Base-by-base conservation (phyloP, 1,284 basidiomycete species). In the Tremellales sp. region DNA sequence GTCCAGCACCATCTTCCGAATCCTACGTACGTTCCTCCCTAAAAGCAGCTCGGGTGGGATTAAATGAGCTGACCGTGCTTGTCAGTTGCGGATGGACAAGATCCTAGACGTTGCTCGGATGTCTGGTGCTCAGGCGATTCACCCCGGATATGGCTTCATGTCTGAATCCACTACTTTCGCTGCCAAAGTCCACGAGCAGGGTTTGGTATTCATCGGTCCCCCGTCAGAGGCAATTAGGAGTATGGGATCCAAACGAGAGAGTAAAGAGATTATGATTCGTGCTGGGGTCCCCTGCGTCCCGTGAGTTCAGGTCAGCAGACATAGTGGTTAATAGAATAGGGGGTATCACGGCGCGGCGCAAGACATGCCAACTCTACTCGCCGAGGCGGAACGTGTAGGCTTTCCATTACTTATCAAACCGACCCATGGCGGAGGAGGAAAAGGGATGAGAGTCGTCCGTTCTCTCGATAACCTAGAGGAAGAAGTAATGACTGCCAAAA, bases 211-310 rank as follows among this genome's bases (percentile, higher is more conserved):
- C 75, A 72, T 86, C 10, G 85, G 85, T 0, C 85, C 86, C 0
- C 75, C 72, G 2, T 74, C 81, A 0, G 75, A 80, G n/a, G 73
- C 79, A 7, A 84, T 87, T 40, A 63, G 73, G 4, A 67, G 67
- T 24, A 84, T 85, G 81, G 84, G 84, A 0, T 67, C 80, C n/a
- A 87, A 86, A 72, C 81, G 51, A 41, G 49, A 65, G 51, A 87
- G 85, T 59, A 96, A 84, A 61, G 76, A 80, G 56, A 84, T 96
- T 70, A 96, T 97, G 93, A 80, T 81, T 25, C 78, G 85, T 85
- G 93, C 92, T 45, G 84, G 85, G 1, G 93, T 97, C 0, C 91
- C 92, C 1, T 94, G 91, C 66, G 88, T 97, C 2, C 92, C 93
- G 37, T 92, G 87, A 8, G 94, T 91, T 73, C 88, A 43, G 8